A percentile compares a stretch with the other conserved stretches of the same genome.
Conservation (phyloP, 805 yeast genomes). For the Ogataea ganodermae region DNA sequence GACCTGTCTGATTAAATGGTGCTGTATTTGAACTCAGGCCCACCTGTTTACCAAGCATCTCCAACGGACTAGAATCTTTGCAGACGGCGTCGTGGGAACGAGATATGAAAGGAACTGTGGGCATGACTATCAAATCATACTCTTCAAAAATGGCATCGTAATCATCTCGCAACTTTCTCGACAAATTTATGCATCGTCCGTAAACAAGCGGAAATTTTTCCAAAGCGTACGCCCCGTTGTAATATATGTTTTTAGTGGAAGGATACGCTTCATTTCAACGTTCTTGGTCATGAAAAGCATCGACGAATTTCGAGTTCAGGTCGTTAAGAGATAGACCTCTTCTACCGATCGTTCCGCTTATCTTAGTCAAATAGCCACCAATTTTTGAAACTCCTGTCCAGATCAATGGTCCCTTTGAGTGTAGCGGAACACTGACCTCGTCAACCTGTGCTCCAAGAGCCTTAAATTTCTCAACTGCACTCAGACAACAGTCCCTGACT, state of each 20-base stretch:
- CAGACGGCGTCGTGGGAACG: slow-evolving; percentile 25
- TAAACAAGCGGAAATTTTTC: slow-evolving; percentile 37
- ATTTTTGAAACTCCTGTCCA: slow-evolving; percentile 37
- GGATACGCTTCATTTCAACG: slow-evolving; percentile 17
- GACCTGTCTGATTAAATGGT: slow-evolving; percentile 40
- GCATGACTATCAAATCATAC: slow-evolving; percentile 37
- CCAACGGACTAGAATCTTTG: slow-evolving; percentile 26
- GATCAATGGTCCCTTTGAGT: slow-evolving; percentile 37
- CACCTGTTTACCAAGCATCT: slow-evolving; percentile 26
- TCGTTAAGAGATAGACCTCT: slow-evolving; percentile 19
- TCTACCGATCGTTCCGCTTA: slow-evolving; percentile 22
- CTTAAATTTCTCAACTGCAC: slow-evolving; percentile 33
- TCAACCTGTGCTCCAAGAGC: slow-evolving; percentile 36
- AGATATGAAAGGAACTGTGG: slow-evolving; percentile 34
- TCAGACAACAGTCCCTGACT: slow-evolving; percentile 27
- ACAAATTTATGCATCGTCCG: slow-evolving; percentile 36
- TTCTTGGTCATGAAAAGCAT: slow-evolving; percentile 10
- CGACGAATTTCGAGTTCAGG: slow-evolving; percentile 11
- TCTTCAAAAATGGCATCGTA: slow-evolving; percentile 33
- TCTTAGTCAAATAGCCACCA: slow-evolving; percentile 23
- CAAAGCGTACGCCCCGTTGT: slow-evolving; percentile 35
- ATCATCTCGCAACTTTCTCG: slow-evolving; percentile 32
- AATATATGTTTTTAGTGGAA: slow-evolving; percentile 16
- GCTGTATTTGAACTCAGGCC: slow-evolving; percentile 39
- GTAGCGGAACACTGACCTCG: slow-evolving; percentile 39